Evolutionary conservation across 805 yeast genomes (phyloP), one percentile per base, ranked within the genome.

Genomic region (Pichia gijzeniarum): DNA sequence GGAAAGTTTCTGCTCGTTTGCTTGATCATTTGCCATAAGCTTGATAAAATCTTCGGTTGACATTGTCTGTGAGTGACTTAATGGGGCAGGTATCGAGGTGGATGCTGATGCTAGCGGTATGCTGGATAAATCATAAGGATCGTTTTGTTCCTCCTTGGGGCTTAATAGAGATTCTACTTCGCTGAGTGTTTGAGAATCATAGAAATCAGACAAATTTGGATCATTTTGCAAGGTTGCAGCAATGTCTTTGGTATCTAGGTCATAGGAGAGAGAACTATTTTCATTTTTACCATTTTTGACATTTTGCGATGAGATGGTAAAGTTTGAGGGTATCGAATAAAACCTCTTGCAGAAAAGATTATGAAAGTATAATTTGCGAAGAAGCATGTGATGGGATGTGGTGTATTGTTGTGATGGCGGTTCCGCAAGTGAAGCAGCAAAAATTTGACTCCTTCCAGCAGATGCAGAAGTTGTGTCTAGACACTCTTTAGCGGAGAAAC

Each of bases 171-270:
- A 20, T 14, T 47, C 38, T 5, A 38, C 39, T 14, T 36, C 28
- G 12, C 21, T 28, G 9, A 46, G 30, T 12, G 47, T 43, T 1
- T 44, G 43, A 0, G 39, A 41, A 34, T 50, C 56, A 41, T 55
- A 56, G 36, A 62, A 64, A 2, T 58, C 61, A 32, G 48, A 59
- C n/a, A 60, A 43, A 40, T 57, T 57, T 1, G 64, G 63, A 41
- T 62, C 61, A 31, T 53, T 50, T 13, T 62, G 56, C 18, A 62
- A 39, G 6, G 60, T 50, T 21, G 57, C 50, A 21, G 51, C 46
- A 16, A 50, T 39, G 16, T 50, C 53, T 17, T 34, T 19, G 3
- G 42, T 22, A 19, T 41, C 31, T 7, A 48, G 30, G n/a, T 45
- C n/a, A 25, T 28, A 38, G 4, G 35, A 14, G 14, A 36, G n/a